Percentiles rank a stretch among this genome's conserved stretches.
Evolutionary conservation across 2,329 filamentous ascomycete genomes (phyloP).

Genomic region (Colletotrichum liriopes): DNA sequence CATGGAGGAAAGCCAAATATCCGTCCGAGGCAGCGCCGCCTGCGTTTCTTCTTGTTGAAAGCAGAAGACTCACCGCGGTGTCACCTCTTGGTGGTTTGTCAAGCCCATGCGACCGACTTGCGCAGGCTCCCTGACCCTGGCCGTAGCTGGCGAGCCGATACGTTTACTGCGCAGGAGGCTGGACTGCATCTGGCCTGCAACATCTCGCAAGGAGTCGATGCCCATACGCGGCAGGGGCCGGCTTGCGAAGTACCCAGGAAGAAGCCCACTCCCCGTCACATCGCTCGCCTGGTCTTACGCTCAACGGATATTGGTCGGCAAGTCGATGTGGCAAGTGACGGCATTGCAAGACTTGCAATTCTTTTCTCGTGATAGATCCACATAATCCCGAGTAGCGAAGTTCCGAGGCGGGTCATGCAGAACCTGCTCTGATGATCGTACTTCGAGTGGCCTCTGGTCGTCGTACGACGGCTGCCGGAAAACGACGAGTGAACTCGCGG

Average conservation of each 20-base stretch:
- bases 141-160: background rate
- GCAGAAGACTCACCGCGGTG: background rate
- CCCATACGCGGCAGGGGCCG: background rate
- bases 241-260: background rate
- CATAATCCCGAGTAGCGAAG: slow-evolving; percentile 1
- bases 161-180: background rate
- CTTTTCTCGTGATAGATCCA: slow-evolving; percentile 19
- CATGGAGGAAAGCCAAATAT: slow-evolving; percentile 2
- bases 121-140: background rate
- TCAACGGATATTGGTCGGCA: slow-evolving; percentile 3
- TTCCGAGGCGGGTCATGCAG: slow-evolving; percentile 4
- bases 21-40: slow-evolving; percentile 24
- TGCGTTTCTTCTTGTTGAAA: background rate
- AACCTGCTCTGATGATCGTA: slow-evolving; percentile 18
- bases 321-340: background rate
- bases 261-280: slow-evolving; percentile 11
- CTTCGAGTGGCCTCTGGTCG: background rate
- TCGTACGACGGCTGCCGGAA: slow-evolving; percentile 20
- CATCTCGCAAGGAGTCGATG: background rate
- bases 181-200: background rate
- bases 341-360: background rate
- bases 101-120: background rate
- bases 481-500: background rate
- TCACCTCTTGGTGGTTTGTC: too few relatives aligned
- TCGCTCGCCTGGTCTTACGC: slow-evolving; percentile 10